phyloP scores from a whole-genome alignment of 495 filamentous ascomycete species.

The Xylaria curta region DNA sequence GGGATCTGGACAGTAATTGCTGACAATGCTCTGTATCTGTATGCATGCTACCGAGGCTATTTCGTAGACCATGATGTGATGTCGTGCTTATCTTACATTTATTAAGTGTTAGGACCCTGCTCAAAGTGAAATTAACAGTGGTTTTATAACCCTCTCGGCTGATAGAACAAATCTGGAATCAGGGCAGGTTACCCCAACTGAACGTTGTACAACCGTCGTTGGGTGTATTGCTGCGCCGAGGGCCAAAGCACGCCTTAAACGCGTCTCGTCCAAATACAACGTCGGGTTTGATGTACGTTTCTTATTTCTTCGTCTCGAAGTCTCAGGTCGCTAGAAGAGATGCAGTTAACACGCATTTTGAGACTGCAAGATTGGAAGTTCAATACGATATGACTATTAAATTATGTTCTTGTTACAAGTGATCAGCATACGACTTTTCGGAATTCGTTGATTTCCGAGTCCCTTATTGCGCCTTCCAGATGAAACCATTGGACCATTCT shows the following conservation, averaged over 20 bases:
- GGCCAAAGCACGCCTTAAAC: background rate
- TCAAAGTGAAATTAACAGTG: background rate
- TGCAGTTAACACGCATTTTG: background rate
- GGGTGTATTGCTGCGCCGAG: background rate
- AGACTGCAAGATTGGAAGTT: background rate
- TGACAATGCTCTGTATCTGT: background rate
- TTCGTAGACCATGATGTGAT: background rate
- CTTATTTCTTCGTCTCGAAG: background rate
- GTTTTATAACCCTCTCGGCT: constrained; percentile 3
- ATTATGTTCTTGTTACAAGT: background rate
- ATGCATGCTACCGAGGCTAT: background rate
- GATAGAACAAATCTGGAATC: background rate
- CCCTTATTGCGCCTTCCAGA: background rate
- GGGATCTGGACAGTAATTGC: constrained; percentile 10
- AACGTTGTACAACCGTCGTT: background rate
- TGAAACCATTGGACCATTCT: background rate
- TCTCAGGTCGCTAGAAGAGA: background rate
- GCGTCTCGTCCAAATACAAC: background rate
- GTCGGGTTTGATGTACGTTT: background rate
- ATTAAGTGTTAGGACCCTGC: constrained; percentile 3
- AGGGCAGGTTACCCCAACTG: background rate
- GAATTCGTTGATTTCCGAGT: background rate
- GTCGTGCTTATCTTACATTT: constrained; percentile 15
- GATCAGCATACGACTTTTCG: no score
- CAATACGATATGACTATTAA: background rate